Conservation (phyloP, 148 eudicot species). For the Rhododendron ovatum region DNA sequence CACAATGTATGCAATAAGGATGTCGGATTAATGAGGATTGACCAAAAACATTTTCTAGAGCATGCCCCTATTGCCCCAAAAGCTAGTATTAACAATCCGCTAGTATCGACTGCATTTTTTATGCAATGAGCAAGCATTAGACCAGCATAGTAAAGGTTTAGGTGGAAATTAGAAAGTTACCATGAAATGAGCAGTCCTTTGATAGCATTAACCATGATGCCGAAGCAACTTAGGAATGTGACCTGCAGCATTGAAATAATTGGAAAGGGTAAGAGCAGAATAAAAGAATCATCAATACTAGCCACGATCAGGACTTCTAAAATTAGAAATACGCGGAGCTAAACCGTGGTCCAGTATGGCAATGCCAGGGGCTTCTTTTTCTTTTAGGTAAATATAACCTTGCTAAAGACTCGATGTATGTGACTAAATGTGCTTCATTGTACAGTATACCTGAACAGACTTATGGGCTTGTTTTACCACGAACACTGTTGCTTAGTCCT, state of each 20-base stretch:
- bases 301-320: background rate
- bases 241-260: conserved; percentile 12
- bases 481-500: no score
- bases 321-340: background rate
- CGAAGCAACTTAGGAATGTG: conserved; percentile 6
- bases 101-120: background rate
- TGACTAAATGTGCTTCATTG: background rate
- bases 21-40: background rate
- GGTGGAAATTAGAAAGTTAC: conserved; percentile 23
- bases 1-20: background rate
- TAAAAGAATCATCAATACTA: background rate
- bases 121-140: background rate
- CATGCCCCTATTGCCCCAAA: background rate
- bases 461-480: no score
- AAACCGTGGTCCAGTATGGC: background rate
- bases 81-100: background rate
- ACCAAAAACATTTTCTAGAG: background rate
- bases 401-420: background rate
- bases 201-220: conserved; percentile 52
- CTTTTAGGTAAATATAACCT: background rate
- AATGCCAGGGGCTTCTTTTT: background rate
- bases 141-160: background rate
- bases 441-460: no score
- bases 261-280: background rate
- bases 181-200: conserved; percentile 61